A percentile compares a stretch with the other conserved stretches of the same genome.
Conservation (phyloP, 2,329 filamentous ascomycete genomes). For the Xylariaceae sp. region DNA sequence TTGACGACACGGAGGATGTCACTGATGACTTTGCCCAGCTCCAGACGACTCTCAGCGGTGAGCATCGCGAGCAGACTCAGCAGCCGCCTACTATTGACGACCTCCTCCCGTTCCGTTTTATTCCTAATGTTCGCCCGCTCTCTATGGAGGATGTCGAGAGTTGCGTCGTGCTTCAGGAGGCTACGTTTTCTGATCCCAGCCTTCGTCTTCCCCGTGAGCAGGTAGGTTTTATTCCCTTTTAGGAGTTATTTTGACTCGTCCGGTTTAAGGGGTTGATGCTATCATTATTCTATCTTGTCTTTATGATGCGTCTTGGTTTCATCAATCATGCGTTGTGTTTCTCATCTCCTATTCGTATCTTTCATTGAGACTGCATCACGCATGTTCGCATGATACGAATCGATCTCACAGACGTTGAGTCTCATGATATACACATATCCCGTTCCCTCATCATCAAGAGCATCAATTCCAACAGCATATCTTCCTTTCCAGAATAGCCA, state of each 20-base stretch:
- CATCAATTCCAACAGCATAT: too few species aligned
- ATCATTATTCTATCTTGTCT: not conserved
- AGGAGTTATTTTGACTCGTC: too few species aligned
- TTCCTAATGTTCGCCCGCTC: slow-evolving; percentile 70
- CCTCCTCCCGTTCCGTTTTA: slow-evolving; percentile 53
- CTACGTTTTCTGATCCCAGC: slow-evolving; percentile 45
- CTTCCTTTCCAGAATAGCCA: too few species aligned
- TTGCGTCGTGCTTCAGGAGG: slow-evolving; percentile 50
- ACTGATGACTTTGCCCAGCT: slow-evolving; percentile 35
- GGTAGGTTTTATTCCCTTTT: slow-evolving; percentile 32
- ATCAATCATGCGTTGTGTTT: too few species aligned
- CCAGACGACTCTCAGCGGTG: slow-evolving; percentile 38
- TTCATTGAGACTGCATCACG: too few species aligned
- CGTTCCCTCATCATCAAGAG: too few species aligned
- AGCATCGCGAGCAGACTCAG: slow-evolving; percentile 31
- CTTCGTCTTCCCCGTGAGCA: slow-evolving; percentile 51
- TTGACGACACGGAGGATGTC: slow-evolving; percentile 38
- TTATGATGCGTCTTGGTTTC: too few species aligned
- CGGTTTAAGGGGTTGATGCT: too few species aligned
- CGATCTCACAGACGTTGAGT: too few species aligned
- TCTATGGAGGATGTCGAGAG: slow-evolving; percentile 60
- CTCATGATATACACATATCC: too few species aligned
- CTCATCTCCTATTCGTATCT: too few species aligned
- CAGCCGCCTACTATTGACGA: slow-evolving; percentile 34
- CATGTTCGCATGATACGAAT: too few species aligned